Base-by-base conservation (phyloP, 768 basidiomycete species). In the Tylopilus sp. region DNA sequence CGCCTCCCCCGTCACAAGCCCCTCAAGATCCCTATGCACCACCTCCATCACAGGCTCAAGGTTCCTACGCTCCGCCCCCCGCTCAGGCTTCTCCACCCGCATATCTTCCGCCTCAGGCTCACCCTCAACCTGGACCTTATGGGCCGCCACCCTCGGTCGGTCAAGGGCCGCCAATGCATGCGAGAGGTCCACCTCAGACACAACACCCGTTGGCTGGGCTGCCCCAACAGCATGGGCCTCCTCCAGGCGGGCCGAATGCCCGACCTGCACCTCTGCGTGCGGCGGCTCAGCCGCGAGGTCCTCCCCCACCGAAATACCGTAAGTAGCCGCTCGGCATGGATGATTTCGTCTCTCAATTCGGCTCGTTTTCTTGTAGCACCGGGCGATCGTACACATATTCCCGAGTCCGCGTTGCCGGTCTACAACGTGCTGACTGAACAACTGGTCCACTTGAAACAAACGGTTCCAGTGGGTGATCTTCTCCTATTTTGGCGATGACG, bases 381-480 rank as follows among this genome's bases (percentile, higher is more conserved):
- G 46, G 95, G 95, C 49, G 95, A 98, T 66, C 79, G 94, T 23
- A 82, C 80, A n/a, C 95, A 98, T 67, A 97, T 98, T 47, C 87
- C 93, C 1, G 82, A 85, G 9, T 71, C 76, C 41, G 76, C 79
- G 20, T 68, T 75, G 50, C 83, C 86, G 1, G 82, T 88, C 44
- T 93, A 77, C 55, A 75, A 81, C 45, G 74, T 87, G 17, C 73
- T 97, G 35, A 75, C 76, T 20, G 75, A 75, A 41, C 83, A 88
- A 50, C 63, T 95, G 58, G 72, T 74, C 40, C 77, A 78, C 36
- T 65, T 91, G 71, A 91, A 79, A 71, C 86, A 91, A 65, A 80
- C 75, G 12, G 80, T 78, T 7, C 90, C 91, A 12, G 93, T 93
- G 55, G 56, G 85, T 79, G 21, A 4, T 20, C 10, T 13, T 4